Conservation (phyloP, 345 rosid genomes). For the Linum tenue region DNA sequence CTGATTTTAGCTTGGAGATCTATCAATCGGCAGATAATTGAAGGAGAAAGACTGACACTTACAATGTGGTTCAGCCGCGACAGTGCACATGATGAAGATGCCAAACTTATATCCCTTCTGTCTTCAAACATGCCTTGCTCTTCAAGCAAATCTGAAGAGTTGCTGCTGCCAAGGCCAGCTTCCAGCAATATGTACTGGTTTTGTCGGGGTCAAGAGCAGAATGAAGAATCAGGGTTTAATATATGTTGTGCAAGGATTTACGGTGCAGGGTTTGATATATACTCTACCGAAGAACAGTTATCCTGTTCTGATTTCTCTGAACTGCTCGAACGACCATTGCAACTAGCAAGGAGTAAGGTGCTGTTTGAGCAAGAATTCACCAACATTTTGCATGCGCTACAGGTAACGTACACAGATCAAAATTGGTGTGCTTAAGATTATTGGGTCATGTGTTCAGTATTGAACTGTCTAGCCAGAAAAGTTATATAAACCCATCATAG, state of each 20-base stretch:
- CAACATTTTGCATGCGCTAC: conserved; percentile 71
- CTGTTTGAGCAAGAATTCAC: conserved; percentile 34
- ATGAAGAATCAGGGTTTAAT: conserved; percentile 43
- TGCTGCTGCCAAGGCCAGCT: conserved; percentile 47
- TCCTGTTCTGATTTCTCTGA: conserved; percentile 27
- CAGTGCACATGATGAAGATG: conserved; percentile 70
- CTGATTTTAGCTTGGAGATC: too few species aligned
- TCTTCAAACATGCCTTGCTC: conserved; percentile 22
- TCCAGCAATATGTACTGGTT: conserved; percentile 82
- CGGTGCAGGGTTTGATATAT: conserved; percentile 48
- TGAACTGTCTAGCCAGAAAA: too few species aligned
- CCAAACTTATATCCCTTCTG: conserved; percentile 60
- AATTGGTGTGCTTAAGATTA: neutral
- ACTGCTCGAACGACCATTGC: conserved; percentile 39
- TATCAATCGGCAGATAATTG: conserved; percentile 38
- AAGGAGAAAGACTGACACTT: conserved; percentile 86
- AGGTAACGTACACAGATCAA: conserved; percentile 33
- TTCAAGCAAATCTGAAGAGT: conserved; percentile 6
- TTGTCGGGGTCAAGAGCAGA: conserved; percentile 32
- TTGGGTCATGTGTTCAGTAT: neutral
- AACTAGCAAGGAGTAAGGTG: conserved; percentile 44
- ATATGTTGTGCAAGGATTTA: conserved; percentile 60
- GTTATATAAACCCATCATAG: neutral
- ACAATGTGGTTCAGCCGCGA: conserved; percentile 86
- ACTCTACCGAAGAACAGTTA: conserved; percentile 28